Evolutionary conservation across 2,329 filamentous ascomycete species (phyloP), one percentile per base, ranked within the genome.

Genomic region (Apiospora aurea): DNA sequence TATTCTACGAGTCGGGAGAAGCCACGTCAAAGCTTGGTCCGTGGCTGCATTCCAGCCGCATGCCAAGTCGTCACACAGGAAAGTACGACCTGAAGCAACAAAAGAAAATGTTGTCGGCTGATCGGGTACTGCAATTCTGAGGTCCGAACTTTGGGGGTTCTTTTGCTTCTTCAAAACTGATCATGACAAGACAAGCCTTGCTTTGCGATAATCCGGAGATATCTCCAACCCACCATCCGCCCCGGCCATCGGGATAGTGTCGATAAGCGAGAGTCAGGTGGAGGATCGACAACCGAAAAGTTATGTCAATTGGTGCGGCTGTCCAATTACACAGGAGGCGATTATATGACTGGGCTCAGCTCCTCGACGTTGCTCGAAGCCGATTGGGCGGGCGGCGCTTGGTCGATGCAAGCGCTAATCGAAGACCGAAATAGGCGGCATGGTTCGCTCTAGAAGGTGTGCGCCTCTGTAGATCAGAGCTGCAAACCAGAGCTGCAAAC

Each of bases 41-140:
- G 41, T 24, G 57, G 34, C 21, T 64, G 57, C 57, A 64, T n/a
- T 13, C 41, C 57, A 64, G 57, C 57, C 57, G 57, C 29, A 64
- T 38, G 34, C 57, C 57, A 38, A 41, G 34, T 38, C 18, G 57
- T 41, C 34, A 41, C 57, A 64, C 57, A 10, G 11, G 8, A 64
- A 64, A n/a, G 21, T 41, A 41, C 34, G 18, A 11, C 18, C 10
- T 24, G 57, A 18, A 14, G 4, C 18, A 41, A 10, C 11, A 64
- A 64, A 64, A 64, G 29, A 8, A 41, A 64, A 14, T n/a, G n/a
- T 41, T 41, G 29, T 21, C 8, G 8, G 29, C 8, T 13, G 13
- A 7, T 38, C 10, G 8, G 57, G 16, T 16, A 29, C 26, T 26
- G 18, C 34, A 6, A 41, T 64, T 21, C n/a, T 38, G 34, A 64